phyloP scores from a whole-genome alignment of 176 grass and related monocot species.

The Oryza coarctata region DNA sequence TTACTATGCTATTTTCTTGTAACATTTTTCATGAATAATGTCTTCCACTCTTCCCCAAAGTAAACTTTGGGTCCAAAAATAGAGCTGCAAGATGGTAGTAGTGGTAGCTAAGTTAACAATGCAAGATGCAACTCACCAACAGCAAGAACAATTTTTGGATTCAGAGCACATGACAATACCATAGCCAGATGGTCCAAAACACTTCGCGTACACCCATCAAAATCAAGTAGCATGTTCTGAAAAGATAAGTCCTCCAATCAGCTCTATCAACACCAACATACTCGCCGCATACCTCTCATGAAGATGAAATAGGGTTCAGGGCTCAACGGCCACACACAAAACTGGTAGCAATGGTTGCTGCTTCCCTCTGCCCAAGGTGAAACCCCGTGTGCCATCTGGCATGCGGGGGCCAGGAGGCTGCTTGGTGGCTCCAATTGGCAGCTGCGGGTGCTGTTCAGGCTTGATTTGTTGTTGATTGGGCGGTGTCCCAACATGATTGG shows the following conservation, averaged over 20 bases:
- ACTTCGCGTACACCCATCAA: background rate
- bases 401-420: slow-evolving; percentile 81
- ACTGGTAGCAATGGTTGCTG: slow-evolving; percentile 26
- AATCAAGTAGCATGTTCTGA: slow-evolving; percentile 1
- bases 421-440: slow-evolving; percentile 47
- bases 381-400: slow-evolving; percentile 91
- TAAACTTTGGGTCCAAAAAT: background rate
- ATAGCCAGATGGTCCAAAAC: background rate
- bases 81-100: background rate
- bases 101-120: background rate
- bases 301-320: background rate
- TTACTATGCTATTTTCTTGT: background rate
- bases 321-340: slow-evolving; percentile 10
- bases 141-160: background rate
- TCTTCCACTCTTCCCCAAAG: background rate
- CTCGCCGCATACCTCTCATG: background rate
- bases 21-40: background rate
- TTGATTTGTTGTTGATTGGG: slow-evolving; percentile 41
- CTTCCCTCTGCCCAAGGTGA: slow-evolving; percentile 77
- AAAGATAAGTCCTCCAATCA: background rate
- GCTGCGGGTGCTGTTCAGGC: slow-evolving; percentile 36
- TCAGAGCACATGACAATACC: background rate
- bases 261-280: slow-evolving; percentile 7
- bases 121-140: background rate
- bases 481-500: slow-evolving; percentile 49